These are phyloP conservation scores for Candida ovalis DNA, from an alignment of 805 yeast species.

Conservation along the genomic window DNA sequence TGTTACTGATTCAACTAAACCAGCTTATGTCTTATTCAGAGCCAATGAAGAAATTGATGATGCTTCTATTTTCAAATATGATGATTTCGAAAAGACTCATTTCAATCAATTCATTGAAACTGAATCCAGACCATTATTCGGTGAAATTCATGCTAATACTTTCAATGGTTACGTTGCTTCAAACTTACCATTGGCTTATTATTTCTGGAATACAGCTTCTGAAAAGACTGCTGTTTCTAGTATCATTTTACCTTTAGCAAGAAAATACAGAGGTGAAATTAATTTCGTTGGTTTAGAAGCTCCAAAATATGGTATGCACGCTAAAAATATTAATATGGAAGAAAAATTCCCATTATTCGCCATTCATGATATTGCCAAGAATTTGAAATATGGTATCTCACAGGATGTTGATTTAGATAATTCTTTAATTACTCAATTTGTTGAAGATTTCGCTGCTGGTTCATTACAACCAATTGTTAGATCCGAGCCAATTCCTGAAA, in stretches of 20 bases:
- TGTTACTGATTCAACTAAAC: conserved; percentile 30
- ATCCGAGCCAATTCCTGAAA: conserved; percentile 82
- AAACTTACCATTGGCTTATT: conserved; percentile 78
- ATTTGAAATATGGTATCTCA: conserved; percentile 73
- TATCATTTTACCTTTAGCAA: conserved; percentile 60
- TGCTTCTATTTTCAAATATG: conserved; percentile 41
- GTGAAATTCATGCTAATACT: conserved; percentile 80
- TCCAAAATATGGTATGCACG: conserved; percentile 74
- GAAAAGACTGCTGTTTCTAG: conserved; percentile 56
- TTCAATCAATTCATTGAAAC: conserved; percentile 47
- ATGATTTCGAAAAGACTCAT: conserved; percentile 32
- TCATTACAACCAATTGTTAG: conserved; percentile 68
- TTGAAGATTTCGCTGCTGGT: conserved; percentile 61
- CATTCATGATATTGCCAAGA: conserved; percentile 65
- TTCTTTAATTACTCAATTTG: conserved; percentile 55
- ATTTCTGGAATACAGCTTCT: conserved; percentile 70
- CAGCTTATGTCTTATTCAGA: conserved; percentile 45
- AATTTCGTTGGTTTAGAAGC: conserved; percentile 92
- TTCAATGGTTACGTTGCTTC: conserved; percentile 71
- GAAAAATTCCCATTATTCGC: conserved; percentile 88
- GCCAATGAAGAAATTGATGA: conserved; percentile 45
- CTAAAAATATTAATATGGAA: conserved; percentile 77
- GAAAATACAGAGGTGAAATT: conserved; percentile 70
- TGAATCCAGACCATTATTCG: conserved; percentile 79
- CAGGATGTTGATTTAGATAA: conserved; percentile 54